phyloP scores from a whole-genome alignment of 2,329 filamentous ascomycete genomes.

The Aspergillus sp. region DNA sequence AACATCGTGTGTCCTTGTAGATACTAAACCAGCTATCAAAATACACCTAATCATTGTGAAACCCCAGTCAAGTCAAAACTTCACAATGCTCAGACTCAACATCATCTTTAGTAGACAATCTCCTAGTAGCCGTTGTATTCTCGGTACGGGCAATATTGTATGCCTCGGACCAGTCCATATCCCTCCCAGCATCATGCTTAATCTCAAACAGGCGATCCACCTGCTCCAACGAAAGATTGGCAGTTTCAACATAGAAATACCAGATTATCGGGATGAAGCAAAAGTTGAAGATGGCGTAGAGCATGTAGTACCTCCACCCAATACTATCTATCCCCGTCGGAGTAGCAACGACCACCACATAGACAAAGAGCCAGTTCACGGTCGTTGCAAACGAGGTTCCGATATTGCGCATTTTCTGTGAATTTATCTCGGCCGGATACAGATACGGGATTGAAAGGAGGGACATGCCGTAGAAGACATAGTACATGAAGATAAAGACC shows the following conservation, averaged over 20 bases:
- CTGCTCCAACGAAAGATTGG: not conserved
- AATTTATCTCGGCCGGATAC: not conserved
- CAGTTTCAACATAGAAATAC: not conserved
- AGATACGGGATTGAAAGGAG: not conserved
- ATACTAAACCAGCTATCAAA: too few species aligned
- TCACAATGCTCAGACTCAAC: too few species aligned
- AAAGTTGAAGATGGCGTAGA: not conserved
- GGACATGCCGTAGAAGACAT: not conserved
- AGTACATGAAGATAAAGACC: not conserved
- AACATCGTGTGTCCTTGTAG: too few species aligned
- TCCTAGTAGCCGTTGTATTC: accelerated
- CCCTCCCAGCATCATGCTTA: too few species aligned
- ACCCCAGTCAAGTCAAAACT: too few species aligned
- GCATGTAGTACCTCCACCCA: not conserved
- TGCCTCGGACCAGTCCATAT: too few species aligned
- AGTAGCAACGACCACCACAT: not conserved
- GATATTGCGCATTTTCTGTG: not conserved
- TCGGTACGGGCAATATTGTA: too few species aligned
- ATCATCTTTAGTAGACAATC: too few species aligned
- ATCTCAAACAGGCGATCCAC: not conserved
- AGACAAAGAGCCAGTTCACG: not conserved
- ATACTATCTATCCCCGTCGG: not conserved
- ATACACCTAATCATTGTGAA: too few species aligned
- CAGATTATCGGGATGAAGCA: not conserved
- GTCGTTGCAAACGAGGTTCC: not conserved